These are phyloP conservation scores for Saprolegnia parasitica DNA, from an alignment of 352 stramenopile genomes.

Conservation along the genomic window DNA sequence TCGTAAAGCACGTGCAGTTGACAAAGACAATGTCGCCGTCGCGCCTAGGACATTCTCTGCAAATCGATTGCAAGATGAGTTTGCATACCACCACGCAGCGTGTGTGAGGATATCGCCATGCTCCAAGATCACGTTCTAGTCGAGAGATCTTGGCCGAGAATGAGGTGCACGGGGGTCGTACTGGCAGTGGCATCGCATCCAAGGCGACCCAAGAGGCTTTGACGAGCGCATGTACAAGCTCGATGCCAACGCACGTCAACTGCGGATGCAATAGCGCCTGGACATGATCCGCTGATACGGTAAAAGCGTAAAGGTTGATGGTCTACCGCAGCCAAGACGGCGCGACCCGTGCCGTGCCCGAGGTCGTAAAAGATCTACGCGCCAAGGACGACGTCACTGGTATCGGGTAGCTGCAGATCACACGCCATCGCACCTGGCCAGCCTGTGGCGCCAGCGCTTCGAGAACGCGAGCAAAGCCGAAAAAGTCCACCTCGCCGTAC, in stretches of 20 bases:
- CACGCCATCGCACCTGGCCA: slow-evolving; percentile 9
- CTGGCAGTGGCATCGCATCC: neutral
- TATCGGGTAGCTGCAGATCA: neutral
- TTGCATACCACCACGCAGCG: slow-evolving; percentile 22
- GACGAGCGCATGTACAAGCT: slow-evolving; percentile 15
- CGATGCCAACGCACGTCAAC: slow-evolving; percentile 17
- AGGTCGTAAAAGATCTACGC: slow-evolving; percentile 23
- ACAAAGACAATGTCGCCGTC: slow-evolving; percentile 24
- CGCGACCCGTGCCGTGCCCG: slow-evolving; percentile 24
- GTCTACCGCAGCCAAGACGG: slow-evolving; percentile 24
- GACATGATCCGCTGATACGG: neutral
- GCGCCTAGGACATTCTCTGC: neutral
- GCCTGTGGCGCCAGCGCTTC: neutral
- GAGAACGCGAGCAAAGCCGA: slow-evolving; percentile 15
- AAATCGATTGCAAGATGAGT: neutral
- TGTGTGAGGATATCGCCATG: slow-evolving; percentile 17
- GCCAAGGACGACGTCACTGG: neutral
- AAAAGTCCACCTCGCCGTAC: slow-evolving; percentile 29
- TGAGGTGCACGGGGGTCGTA: neutral
- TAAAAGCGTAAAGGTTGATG: neutral
- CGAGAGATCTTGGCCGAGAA: neutral
- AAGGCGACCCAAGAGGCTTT: slow-evolving; percentile 3
- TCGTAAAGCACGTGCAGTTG: slow-evolving; percentile 25
- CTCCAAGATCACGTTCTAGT: neutral
- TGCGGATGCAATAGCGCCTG: slow-evolving; percentile 20